Evolutionary conservation across 2,329 filamentous ascomycete species (phyloP).

Genomic region (Colletotrichum liaoningense): DNA sequence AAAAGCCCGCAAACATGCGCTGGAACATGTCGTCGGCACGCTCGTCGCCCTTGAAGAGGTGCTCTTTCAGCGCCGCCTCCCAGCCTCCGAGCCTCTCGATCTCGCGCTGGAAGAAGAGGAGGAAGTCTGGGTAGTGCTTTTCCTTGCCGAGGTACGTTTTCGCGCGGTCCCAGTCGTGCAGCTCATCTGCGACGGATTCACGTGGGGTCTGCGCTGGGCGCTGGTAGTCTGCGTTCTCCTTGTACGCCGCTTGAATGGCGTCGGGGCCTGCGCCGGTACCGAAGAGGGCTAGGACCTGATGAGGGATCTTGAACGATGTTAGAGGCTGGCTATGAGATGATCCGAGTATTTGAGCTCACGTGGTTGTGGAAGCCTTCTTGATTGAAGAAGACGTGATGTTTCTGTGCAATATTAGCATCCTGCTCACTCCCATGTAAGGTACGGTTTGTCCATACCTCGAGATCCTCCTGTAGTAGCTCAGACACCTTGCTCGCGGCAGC

Average conservation of each 20-base stretch:
- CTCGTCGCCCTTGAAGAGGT: constrained; percentile 75
- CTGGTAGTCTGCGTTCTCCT: constrained; percentile 76
- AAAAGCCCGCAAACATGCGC: constrained; percentile 75
- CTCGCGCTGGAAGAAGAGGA: constrained; percentile 80
- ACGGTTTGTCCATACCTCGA: constrained; percentile 59
- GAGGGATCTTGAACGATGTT: constrained; percentile 63
- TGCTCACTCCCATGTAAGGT: not conserved
- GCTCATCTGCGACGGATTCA: constrained; percentile 61
- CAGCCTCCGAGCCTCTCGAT: constrained; percentile 72
- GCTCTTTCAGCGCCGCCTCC: constrained; percentile 70
- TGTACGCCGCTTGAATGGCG: constrained; percentile 72
- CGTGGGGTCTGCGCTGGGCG: constrained; percentile 60
- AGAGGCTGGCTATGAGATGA: not conserved
- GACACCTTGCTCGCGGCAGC: constrained; percentile 73
- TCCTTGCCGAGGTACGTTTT: constrained; percentile 71
- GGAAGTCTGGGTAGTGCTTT: constrained; percentile 76
- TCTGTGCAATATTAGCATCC: constrained; percentile 42
- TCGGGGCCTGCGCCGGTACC: constrained; percentile 75
- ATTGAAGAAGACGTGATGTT: constrained; percentile 87
- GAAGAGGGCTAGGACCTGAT: constrained; percentile 82
- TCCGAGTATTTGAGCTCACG: constrained; percentile 51
- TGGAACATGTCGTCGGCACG: constrained; percentile 75
- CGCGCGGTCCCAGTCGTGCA: constrained; percentile 68
- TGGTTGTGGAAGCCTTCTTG: constrained; percentile 83
- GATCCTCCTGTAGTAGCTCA: constrained; percentile 80